Evolutionary conservation across 352 stramenopile genomes (phyloP).

Genomic region (Pythium rhizo-oryzae): DNA sequence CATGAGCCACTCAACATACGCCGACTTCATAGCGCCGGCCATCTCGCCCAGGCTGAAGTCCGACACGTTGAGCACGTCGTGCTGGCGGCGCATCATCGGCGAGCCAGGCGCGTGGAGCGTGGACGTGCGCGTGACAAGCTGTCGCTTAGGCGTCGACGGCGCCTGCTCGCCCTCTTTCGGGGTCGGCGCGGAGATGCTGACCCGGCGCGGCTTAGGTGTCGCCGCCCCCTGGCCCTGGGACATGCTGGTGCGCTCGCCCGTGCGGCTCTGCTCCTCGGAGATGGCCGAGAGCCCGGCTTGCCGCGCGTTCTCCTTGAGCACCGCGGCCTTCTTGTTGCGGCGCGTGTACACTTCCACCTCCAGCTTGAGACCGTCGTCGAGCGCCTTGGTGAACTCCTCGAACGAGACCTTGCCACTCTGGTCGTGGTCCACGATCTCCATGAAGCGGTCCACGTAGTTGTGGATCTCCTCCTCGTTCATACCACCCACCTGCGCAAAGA

Average conservation of each 20-base stretch:
- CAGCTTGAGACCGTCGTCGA: conserved; percentile 77
- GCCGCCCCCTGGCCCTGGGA: background rate
- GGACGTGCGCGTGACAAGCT: conserved; percentile 4
- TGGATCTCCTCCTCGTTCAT: conserved; percentile 74
- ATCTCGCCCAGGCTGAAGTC: conserved; percentile 79
- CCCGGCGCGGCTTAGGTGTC: background rate
- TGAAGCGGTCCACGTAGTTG: conserved; percentile 75
- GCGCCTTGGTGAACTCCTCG: conserved; percentile 78
- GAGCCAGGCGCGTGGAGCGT: conserved; percentile 36
- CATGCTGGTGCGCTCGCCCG: background rate
- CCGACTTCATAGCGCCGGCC: conserved; percentile 66
- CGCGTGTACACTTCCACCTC: conserved; percentile 78
- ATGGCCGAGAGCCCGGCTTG: conserved; percentile 10
- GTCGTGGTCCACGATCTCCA: conserved; percentile 71
- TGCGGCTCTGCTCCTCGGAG: conserved; percentile 11
- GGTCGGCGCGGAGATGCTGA: background rate
- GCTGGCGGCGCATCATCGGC: conserved; percentile 62
- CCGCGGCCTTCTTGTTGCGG: conserved; percentile 30
- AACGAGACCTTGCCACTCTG: conserved; percentile 74
- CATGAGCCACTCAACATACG: conserved; percentile 83
- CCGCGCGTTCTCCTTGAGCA: conserved; percentile 10
- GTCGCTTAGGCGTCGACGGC: conserved; percentile 6
- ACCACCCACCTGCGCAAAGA: conserved; percentile 77
- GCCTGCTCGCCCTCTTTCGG: background rate
- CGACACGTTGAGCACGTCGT: conserved; percentile 83